Base-by-base conservation (phyloP, 2,329 filamentous ascomycete species). In the Thelonectria discophora region DNA sequence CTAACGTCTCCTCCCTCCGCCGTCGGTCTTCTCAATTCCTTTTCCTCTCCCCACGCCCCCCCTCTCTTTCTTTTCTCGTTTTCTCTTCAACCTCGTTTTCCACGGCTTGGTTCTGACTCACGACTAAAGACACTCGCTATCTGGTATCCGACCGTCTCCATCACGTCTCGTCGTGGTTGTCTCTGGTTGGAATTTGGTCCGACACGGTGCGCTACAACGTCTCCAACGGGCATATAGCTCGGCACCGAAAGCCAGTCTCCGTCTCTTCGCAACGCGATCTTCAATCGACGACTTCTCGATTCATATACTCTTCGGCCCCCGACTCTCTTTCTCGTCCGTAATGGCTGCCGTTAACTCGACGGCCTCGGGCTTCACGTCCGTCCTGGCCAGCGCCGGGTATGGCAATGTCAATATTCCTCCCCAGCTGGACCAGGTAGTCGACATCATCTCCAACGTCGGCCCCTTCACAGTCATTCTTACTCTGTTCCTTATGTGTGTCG, bases 341-440 rank as follows among this genome's bases (percentile, higher is more conserved):
- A 86, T 86, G 84, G 83, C 82, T 72, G 76, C 86, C 71, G 76
- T 86, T 70, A 90, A 90, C 76, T 76, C 86, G 70, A 78, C 87
- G 66, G 87, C 90, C 75, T 85, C 86, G 71, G 89, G 85, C 76
- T 89, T 92, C 71, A 85, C 86, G 72, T 92, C 90, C 75, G 87
- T 89, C 50, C 76, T 89, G 75, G 89, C 89, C 65, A 86, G 85
- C 75, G 83, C 87, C 72, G 86, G 81, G 70, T 78, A 81, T 65
- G 78, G 77, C 62, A 76, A 77, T 60, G 78, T 80, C 65, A 78
- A 76, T 61, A 77, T 90, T 53, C 82, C 84, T 48, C 81, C 84
- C 45, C 84, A 86, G 67, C 74, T 90, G 65, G 82, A 86, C 69
- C 78, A 79, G 81, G 72, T 83, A 78, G 72, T 88, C 78, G 81